Evolutionary conservation across 192 early-diverging fungal species (phyloP), one percentile per base, ranked within the genome.

Genomic region (Podila clonocystis): DNA sequence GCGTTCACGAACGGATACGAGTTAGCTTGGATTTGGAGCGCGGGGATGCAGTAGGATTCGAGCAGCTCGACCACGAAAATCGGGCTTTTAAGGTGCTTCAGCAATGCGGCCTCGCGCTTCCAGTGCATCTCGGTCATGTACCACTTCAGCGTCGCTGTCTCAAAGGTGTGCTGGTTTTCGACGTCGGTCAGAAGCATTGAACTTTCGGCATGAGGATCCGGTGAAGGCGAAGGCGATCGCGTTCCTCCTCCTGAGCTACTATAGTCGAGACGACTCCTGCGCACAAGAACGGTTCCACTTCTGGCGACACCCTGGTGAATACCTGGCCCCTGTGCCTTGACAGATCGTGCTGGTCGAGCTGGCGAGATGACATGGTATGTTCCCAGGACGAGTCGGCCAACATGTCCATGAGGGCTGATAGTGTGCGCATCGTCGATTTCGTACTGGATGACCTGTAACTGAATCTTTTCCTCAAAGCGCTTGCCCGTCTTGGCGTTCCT

Each of bases 61-160:
- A 80, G 49, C 2, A 80, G 36, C 49, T 80, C 77, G 58, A 80
- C 68, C 29, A 80, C 77, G 60, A 80, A 80, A 52, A 80, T 80
- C 28, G 77, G 77, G 24, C 70, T 73, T 57, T 80, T 80, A 9
- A 80, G 31, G 22, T 73, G 77, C 57, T 80, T 80, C 41, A 80
- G 24, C 66, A 80, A 38, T 0, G 77, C 77, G 2, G 77, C 77
- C 49, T 80, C 77, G 4, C 77, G 77, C 49, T 80, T 80, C 77
- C 77, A 80, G 41, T 80, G 77, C 20, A 80, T 30, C 41, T 80
- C 77, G 24, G 77, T 80, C 70, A 73, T 68, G 58, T 80, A 80
- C 77, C 77, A 80, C 26, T 80, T 80, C 52, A 80, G n/a, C 13
- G 71, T 80, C 28, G 66, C 61, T 2, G 55, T 38, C 33, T 80